phyloP scores from a whole-genome alignment of 257 asterid genomes.

The Fraxinus excelsior region DNA sequence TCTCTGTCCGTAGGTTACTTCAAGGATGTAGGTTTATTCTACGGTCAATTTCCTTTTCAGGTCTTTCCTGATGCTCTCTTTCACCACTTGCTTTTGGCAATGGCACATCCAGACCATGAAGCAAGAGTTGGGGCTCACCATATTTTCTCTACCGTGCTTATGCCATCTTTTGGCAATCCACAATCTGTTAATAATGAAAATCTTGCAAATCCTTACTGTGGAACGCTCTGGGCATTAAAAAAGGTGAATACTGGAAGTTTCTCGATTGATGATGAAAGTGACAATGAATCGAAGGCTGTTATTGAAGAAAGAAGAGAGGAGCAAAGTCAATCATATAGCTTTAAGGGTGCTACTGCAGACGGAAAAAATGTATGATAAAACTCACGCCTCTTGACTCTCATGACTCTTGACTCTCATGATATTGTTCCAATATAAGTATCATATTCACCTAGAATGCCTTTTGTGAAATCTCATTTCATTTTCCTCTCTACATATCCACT shows the following conservation, averaged over 20 bases:
- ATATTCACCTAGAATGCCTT: background rate
- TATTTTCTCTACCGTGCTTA: constrained; percentile 48
- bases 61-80: constrained; percentile 56
- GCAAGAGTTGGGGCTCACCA: constrained; percentile 48
- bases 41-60: constrained; percentile 25
- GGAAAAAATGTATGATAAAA: constrained; percentile 32
- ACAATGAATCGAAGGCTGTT: constrained; percentile 18
- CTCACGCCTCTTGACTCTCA: constrained; percentile 9
- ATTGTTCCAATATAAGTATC: no score
- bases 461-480: background rate
- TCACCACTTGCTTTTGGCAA: constrained; percentile 53
- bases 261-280: constrained; percentile 32
- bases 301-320: constrained; percentile 32
- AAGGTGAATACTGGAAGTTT: constrained; percentile 36
- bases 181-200: constrained; percentile 29
- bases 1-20: constrained; percentile 3
- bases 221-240: constrained; percentile 24
- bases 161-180: constrained; percentile 41
- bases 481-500: background rate
- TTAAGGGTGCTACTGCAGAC: constrained; percentile 26
- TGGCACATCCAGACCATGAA: constrained; percentile 54
- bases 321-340: constrained; percentile 32
- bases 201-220: constrained; percentile 29
- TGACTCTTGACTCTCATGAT: constrained; percentile 17
- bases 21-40: constrained; percentile 11